Evolutionary conservation across 2,329 filamentous ascomycete genomes (phyloP).

Genomic region (Diaporthe aspalathi): DNA sequence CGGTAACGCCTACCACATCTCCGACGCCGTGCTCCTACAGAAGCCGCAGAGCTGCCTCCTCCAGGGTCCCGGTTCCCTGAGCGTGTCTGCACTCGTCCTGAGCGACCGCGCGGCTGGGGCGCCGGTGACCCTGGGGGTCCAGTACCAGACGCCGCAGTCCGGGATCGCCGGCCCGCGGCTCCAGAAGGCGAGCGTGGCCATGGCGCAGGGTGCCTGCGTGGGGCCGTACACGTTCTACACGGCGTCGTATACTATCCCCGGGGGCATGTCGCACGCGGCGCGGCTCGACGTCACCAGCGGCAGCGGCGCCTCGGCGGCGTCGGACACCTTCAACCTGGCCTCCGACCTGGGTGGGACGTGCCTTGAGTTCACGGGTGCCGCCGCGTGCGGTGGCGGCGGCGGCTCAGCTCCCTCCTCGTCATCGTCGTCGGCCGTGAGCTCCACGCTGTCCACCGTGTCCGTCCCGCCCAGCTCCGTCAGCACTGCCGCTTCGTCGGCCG

Average conservation of each 20-base stretch:
- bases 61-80: conserved; percentile 55
- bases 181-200: conserved; percentile 51
- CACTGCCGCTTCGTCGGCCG: conserved; percentile 40
- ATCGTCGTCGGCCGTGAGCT: conserved; percentile 40
- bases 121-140: conserved; percentile 56
- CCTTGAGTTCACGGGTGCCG: conserved; percentile 52
- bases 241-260: conserved; percentile 56
- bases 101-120: conserved; percentile 59
- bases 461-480: conserved; percentile 31
- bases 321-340: conserved; percentile 62
- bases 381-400: conserved; percentile 26
- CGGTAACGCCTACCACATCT: conserved; percentile 64
- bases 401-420: not conserved
- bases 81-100: conserved; percentile 60
- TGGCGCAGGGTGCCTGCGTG: conserved; percentile 57
- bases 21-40: conserved; percentile 67
- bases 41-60: conserved; percentile 67
- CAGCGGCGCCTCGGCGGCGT: conserved; percentile 47
- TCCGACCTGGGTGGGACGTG: conserved; percentile 59
- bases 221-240: conserved; percentile 63
- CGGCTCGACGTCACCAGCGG: conserved; percentile 59
- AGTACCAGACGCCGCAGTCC: conserved; percentile 56
- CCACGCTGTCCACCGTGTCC: conserved; percentile 36
- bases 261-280: conserved; percentile 57
- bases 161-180: conserved; percentile 57